phyloP scores from a whole-genome alignment of 1,284 basidiomycete species.

The Rugosomyces carneus region DNA sequence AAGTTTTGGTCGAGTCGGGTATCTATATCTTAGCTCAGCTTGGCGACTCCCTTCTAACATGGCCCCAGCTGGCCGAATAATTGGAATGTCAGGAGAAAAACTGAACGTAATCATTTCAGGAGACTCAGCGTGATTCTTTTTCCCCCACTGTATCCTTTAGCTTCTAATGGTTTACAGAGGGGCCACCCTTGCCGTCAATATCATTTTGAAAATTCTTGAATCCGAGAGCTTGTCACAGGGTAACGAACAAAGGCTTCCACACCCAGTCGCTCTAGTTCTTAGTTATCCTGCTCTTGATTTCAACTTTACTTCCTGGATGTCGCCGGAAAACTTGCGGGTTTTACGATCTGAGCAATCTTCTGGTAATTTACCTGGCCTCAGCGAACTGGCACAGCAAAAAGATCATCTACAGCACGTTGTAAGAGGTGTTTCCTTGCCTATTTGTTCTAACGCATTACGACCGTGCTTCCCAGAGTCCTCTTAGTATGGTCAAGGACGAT shows the following conservation, averaged over 20 bases:
- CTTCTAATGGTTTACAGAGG: conserved; percentile 45
- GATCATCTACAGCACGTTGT: conserved; percentile 80
- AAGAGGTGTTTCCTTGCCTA: conserved; percentile 12
- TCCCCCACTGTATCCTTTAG: background rate
- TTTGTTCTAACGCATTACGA: background rate
- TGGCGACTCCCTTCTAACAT: background rate
- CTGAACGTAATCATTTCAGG: conserved; percentile 77
- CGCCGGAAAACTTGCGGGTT: conserved; percentile 77
- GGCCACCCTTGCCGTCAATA: conserved; percentile 76
- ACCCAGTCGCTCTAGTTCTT: conserved; percentile 78
- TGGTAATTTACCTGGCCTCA: conserved; percentile 60
- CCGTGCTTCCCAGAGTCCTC: conserved; percentile 50
- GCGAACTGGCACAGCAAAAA: conserved; percentile 67
- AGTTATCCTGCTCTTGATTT: conserved; percentile 87
- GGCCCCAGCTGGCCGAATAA: conserved; percentile 52
- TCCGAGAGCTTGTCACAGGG: conserved; percentile 36
- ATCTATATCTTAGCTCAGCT: conserved; percentile 11
- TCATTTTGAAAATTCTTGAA: conserved; percentile 82
- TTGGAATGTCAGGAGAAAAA: conserved; percentile 81
- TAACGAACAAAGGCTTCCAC: conserved; percentile 33
- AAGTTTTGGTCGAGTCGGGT: conserved; percentile 71
- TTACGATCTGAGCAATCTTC: conserved; percentile 80
- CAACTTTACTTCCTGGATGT: conserved; percentile 98
- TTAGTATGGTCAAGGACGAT: conserved; percentile 80
- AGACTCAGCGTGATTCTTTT: conserved; percentile 80